Evolutionary conservation across 106 monocot species (phyloP).

Genomic region (Chionographis japonica): DNA sequence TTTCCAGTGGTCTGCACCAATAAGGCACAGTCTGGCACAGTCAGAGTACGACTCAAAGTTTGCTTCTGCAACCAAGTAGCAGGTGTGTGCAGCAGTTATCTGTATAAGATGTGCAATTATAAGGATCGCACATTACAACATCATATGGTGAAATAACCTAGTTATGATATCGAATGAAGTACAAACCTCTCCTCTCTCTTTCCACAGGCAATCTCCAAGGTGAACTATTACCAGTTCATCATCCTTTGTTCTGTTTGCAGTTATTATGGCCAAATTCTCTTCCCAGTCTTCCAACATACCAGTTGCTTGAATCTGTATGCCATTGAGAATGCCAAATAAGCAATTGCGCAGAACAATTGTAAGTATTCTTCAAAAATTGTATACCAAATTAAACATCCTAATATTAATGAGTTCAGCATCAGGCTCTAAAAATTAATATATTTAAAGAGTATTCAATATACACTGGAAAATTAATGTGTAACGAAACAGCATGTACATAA

Average conservation of each 20-base stretch:
- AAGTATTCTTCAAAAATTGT: neutral
- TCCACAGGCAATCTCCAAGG: slow-evolving; percentile 95
- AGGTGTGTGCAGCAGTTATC: slow-evolving; percentile 89
- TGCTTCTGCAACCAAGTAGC: slow-evolving; percentile 91
- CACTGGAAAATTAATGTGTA: no score
- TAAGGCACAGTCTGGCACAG: slow-evolving; percentile 77
- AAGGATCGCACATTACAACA: no score
- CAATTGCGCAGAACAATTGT: neutral
- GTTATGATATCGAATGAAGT: neutral
- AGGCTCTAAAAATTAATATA: no score
- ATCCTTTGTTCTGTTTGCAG: slow-evolving; percentile 89
- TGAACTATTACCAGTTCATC: slow-evolving; percentile 90
- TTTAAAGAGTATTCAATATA: no score
- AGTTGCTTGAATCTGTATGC: slow-evolving; percentile 36
- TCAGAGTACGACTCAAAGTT: slow-evolving; percentile 80
- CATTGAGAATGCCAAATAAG: slow-evolving; percentile 16
- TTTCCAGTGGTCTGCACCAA: slow-evolving; percentile 97
- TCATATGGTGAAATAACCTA: no score
- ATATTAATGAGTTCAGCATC: no score
- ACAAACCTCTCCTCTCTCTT: slow-evolving; percentile 85
- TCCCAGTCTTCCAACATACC: slow-evolving; percentile 94
- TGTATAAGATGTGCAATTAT: slow-evolving; percentile 11
- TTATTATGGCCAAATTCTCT: slow-evolving; percentile 91
- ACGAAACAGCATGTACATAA: neutral
- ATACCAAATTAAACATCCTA: no score